Percentiles rank a stretch among this genome's conserved stretches.
Conservation (phyloP, 202 grass and related monocot genomes). For the Panicum hallii region DNA sequence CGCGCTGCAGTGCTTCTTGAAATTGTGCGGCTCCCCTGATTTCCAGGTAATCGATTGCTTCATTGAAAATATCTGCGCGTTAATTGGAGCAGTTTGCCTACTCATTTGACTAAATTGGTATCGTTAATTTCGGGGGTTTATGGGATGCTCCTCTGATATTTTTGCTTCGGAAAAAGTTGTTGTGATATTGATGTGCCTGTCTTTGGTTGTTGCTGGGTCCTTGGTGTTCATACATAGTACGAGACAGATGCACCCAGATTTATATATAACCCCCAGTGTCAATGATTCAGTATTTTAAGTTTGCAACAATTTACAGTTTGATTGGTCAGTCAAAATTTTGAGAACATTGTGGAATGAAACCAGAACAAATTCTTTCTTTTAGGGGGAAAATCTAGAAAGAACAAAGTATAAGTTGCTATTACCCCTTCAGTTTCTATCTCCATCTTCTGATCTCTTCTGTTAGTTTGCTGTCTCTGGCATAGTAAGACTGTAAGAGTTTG, state of each 20-base stretch:
- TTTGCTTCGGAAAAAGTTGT: constrained; percentile 10
- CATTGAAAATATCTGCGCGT: constrained; percentile 32
- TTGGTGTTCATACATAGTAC: constrained; percentile 27
- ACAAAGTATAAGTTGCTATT: background rate
- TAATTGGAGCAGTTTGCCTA: constrained; percentile 16
- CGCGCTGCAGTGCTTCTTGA: constrained; percentile 65
- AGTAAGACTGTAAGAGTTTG: constrained; percentile 2
- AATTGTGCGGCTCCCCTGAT: constrained; percentile 53
- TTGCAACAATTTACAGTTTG: constrained; percentile 7
- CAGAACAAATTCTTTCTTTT: background rate
- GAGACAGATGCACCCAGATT: background rate
- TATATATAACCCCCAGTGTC: constrained; percentile 16
- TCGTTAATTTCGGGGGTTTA: background rate
- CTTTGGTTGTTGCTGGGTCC: constrained; percentile 45
- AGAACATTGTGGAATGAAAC: constrained; percentile 2
- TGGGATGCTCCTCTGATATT: constrained; percentile 46
- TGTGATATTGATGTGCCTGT: constrained; percentile 47
- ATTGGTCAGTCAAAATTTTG: constrained; percentile 7
- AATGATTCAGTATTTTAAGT: constrained; percentile 32
- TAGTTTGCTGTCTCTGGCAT: constrained; percentile 2
- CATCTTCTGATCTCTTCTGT: background rate
- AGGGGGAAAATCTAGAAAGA: background rate
- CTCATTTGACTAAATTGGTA: constrained; percentile 6
- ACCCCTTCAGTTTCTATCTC: background rate
- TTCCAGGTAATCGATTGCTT: constrained; percentile 68